A percentile compares a stretch with the other conserved stretches of the same genome.
phyloP scores from a whole-genome alignment of 805 yeast genomes.

The Barnettozyma sp. region DNA sequence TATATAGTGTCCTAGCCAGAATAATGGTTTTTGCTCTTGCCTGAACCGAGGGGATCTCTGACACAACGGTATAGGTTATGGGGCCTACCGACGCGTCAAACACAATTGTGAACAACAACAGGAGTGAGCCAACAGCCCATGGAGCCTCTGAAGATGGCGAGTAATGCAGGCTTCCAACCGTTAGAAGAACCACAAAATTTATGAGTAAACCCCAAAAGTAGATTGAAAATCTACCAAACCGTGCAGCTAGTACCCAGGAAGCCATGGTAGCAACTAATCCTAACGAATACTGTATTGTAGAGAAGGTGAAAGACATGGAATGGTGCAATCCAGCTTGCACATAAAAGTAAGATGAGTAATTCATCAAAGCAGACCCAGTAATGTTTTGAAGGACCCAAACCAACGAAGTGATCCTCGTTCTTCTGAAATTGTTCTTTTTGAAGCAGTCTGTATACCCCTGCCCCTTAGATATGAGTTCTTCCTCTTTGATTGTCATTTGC shows the following conservation, averaged over 20 bases:
- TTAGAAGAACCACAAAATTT: conserved; percentile 16
- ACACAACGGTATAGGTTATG: conserved; percentile 31
- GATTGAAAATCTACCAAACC: conserved; percentile 27
- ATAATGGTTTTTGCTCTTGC: conserved; percentile 37
- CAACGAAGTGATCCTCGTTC: conserved; percentile 35
- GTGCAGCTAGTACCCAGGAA: conserved; percentile 29
- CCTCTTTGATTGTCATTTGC: conserved; percentile 27
- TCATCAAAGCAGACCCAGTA: conserved; percentile 40
- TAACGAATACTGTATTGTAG: conserved; percentile 29
- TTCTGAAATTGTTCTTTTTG: conserved; percentile 35
- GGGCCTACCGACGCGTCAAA: conserved; percentile 37
- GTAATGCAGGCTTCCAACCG: conserved; percentile 26
- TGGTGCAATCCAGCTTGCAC: conserved; percentile 41
- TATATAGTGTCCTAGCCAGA: conserved; percentile 27
- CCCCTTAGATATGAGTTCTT: conserved; percentile 21
- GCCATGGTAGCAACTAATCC: conserved; percentile 28
- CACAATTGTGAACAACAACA: conserved; percentile 26
- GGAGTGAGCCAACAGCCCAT: conserved; percentile 27
- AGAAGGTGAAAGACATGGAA: conserved; percentile 36
- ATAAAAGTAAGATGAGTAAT: conserved; percentile 44
- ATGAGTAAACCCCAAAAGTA: conserved; percentile 21
- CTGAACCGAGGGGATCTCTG: conserved; percentile 34
- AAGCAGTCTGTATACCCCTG: conserved; percentile 37
- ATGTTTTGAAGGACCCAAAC: conserved; percentile 39
- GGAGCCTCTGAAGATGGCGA: conserved; percentile 10